These are phyloP conservation scores for Hypoxylon cercidicola DNA, from an alignment of 495 filamentous ascomycete genomes.

Conservation along the genomic window DNA sequence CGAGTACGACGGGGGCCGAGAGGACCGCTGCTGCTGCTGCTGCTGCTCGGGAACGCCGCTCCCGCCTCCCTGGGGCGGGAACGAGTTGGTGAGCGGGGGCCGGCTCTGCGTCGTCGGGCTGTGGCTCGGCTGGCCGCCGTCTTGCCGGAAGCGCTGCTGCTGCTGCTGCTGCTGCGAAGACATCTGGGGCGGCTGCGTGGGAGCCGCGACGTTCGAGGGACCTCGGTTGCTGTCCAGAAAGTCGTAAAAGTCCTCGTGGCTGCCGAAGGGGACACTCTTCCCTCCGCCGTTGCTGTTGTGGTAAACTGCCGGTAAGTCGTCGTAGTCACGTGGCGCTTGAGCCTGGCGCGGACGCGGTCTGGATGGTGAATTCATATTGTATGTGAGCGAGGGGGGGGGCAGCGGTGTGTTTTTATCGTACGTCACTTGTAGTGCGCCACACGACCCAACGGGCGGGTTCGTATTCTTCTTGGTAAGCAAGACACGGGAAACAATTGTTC, in stretches of 20 bases:
- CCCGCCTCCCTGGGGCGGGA: conserved; percentile 29
- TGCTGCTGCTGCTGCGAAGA: no score
- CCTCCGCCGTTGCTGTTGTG: conserved; percentile 25
- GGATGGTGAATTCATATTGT: conserved; percentile 39
- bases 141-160: conserved; percentile 36
- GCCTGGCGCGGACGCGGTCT: conserved; percentile 41
- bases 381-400: conserved; percentile 4
- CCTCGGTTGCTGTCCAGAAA: conserved; percentile 46
- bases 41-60: conserved; percentile 22
- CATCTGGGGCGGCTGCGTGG: conserved; percentile 26
- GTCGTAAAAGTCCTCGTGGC: conserved; percentile 47
- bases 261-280: conserved; percentile 36
- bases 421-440: not conserved
- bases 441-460: no score
- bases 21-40: no score
- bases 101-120: conserved; percentile 38
- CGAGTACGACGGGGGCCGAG: conserved; percentile 42
- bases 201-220: conserved; percentile 23
- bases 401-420: conserved; percentile 10
- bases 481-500: no score
- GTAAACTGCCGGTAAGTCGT: conserved; percentile 30
- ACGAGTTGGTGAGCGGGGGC: conserved; percentile 42
- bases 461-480: no score
- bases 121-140: conserved; percentile 12
- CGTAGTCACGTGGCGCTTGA: conserved; percentile 41